These are phyloP conservation scores for Cornus kousa DNA, from an alignment of 148 eudicot genomes.

Conservation along the genomic window DNA sequence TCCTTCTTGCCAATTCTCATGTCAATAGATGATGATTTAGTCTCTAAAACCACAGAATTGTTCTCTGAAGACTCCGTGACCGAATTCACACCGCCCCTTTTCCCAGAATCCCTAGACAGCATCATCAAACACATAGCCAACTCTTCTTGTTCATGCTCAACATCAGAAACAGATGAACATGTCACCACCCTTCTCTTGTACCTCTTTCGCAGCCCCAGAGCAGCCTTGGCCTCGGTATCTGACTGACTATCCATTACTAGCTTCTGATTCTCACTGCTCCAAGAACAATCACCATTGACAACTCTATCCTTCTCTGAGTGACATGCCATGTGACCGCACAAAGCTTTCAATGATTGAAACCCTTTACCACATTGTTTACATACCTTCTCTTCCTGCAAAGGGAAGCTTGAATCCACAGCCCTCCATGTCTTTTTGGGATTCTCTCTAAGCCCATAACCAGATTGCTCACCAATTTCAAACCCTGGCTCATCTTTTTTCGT, in stretches of 20 bases:
- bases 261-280: conserved; percentile 45
- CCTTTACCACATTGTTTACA: conserved; percentile 94
- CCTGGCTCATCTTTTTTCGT: not conserved
- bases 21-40: conserved; percentile 49
- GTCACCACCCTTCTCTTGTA: conserved; percentile 38
- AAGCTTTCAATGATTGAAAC: conserved; percentile 79
- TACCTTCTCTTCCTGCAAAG: conserved; percentile 31
- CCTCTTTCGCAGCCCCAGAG: conserved; percentile 32
- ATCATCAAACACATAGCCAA: conserved; percentile 85
- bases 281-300: conserved; percentile 44
- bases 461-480: conserved; percentile 29
- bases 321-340: conserved; percentile 94
- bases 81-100: conserved; percentile 34
- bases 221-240: conserved; percentile 36
- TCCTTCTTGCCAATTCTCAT: conserved; percentile 20
- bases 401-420: conserved; percentile 29
- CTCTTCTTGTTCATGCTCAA: conserved; percentile 78
- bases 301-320: conserved; percentile 65
- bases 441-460: conserved; percentile 63
- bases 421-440: conserved; percentile 90
- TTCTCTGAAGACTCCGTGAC: conserved; percentile 72
- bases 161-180: conserved; percentile 62
- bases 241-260: conserved; percentile 39
- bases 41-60: conserved; percentile 67
- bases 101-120: conserved; percentile 68